These are phyloP conservation scores for Lachancea nothofagi DNA, from an alignment of 805 yeast species.

Conservation along the genomic window DNA sequence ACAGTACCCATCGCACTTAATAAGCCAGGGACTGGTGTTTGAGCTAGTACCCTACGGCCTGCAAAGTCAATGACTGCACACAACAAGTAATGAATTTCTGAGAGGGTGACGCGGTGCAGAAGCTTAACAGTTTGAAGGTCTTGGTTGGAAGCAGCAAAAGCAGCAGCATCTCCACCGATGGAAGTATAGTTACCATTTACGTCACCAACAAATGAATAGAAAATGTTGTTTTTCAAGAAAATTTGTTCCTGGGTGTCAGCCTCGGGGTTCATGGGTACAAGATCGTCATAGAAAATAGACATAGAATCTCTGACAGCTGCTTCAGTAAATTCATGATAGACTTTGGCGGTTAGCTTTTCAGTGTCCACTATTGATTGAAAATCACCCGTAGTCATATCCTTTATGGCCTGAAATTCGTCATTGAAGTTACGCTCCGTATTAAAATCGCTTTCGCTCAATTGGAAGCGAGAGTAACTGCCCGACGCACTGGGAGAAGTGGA, in stretches of 20 bases:
- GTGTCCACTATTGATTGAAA: conserved; percentile 65
- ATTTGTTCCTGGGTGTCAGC: conserved; percentile 59
- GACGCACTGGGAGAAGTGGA: conserved; percentile 26
- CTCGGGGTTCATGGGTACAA: conserved; percentile 74
- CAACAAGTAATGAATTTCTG: conserved; percentile 62
- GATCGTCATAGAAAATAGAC: conserved; percentile 65
- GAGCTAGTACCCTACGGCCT: conserved; percentile 85
- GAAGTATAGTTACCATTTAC: conserved; percentile 49
- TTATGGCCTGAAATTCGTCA: conserved; percentile 79
- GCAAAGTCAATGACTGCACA: conserved; percentile 86
- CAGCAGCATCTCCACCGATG: conserved; percentile 80
- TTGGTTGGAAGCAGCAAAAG: conserved; percentile 70
- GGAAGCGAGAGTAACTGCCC: conserved; percentile 60
- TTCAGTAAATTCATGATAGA: conserved; percentile 68
- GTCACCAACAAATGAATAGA: conserved; percentile 75
- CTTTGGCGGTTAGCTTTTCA: conserved; percentile 68
- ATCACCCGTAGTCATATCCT: conserved; percentile 57
- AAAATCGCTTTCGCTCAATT: conserved; percentile 33
- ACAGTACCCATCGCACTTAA: conserved; percentile 38
- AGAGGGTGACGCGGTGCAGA: conserved; percentile 59
- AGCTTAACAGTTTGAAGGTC: conserved; percentile 70
- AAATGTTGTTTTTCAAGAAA: conserved; percentile 74
- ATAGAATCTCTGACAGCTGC: conserved; percentile 78
- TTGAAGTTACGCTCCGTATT: conserved; percentile 71
- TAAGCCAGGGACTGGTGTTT: conserved; percentile 91